These are phyloP conservation scores for Loxodes magnus DNA, from an alignment of 73 alveolate genomes.

Conservation along the genomic window DNA sequence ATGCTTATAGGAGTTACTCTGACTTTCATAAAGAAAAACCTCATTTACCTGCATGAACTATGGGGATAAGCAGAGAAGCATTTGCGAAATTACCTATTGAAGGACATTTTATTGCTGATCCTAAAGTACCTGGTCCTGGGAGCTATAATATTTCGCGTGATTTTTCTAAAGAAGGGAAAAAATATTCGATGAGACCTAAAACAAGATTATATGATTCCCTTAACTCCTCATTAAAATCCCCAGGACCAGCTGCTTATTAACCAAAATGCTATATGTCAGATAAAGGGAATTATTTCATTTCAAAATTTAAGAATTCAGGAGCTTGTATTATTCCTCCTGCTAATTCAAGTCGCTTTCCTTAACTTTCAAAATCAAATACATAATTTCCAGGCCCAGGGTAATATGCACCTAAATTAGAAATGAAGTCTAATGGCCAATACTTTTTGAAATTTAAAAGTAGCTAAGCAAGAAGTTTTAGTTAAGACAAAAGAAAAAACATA, in stretches of 20 bases:
- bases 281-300: too few relatives aligned
- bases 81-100: constrained; percentile 22
- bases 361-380: too few relatives aligned
- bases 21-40: not conserved
- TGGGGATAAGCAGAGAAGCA: constrained; percentile 28
- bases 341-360: too few relatives aligned
- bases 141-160: constrained; percentile 6
- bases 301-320: too few relatives aligned
- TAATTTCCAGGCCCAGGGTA: too few relatives aligned
- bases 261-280: not conserved
- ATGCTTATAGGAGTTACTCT: not conserved
- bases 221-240: constrained; percentile 3
- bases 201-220: not conserved
- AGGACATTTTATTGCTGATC: constrained; percentile 16
- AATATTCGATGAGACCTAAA: constrained; percentile 14
- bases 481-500: too few relatives aligned
- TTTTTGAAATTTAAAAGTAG: too few relatives aligned
- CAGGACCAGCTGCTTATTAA: constrained; percentile 18
- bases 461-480: too few relatives aligned
- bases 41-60: constrained; percentile 16
- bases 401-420: too few relatives aligned
- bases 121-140: constrained; percentile 43
- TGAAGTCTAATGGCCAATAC: too few relatives aligned
- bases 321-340: too few relatives aligned
- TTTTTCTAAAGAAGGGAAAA: constrained; percentile 27